Evolutionary conservation across 495 filamentous ascomycete species (phyloP).

Genomic region (Trichoderma erinaceum): DNA sequence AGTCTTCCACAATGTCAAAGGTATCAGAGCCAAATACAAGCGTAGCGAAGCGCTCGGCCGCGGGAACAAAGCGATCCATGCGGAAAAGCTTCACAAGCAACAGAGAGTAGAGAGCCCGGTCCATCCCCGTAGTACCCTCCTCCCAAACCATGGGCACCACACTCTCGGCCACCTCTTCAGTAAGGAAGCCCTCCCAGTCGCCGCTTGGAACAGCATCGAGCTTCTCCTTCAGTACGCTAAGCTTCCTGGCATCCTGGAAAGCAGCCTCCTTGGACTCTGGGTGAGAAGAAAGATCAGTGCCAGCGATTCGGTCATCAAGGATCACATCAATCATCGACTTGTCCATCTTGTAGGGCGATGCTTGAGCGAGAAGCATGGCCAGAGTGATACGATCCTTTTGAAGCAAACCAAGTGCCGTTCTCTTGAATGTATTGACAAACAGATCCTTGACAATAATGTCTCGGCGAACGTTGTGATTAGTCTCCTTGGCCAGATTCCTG

Average conservation of each 20-base stretch:
- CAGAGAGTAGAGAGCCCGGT: slow-evolving; percentile 76
- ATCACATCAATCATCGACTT: slow-evolving; percentile 79
- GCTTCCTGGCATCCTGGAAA: slow-evolving; percentile 58
- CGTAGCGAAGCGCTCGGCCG: slow-evolving; percentile 82
- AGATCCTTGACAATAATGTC: slow-evolving; percentile 84
- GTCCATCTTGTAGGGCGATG: slow-evolving; percentile 90
- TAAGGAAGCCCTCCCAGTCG: slow-evolving; percentile 74
- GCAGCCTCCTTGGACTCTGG: slow-evolving; percentile 59
- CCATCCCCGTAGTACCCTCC: slow-evolving; percentile 52
- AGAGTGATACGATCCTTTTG: slow-evolving; percentile 93
- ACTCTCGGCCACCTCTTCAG: slow-evolving; percentile 82
- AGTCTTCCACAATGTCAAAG: slow-evolving; percentile 73
- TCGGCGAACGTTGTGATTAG: slow-evolving; percentile 67
- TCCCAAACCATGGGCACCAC: slow-evolving; percentile 76
- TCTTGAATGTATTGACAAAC: slow-evolving; percentile 85
- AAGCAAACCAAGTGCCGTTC: slow-evolving; percentile 84
- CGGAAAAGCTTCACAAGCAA: slow-evolving; percentile 91
- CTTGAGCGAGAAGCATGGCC: slow-evolving; percentile 94
- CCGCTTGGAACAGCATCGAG: slow-evolving; percentile 53
- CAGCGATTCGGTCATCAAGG: slow-evolving; percentile 69
- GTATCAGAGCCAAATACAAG: slow-evolving; percentile 81
- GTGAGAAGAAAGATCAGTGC: slow-evolving; percentile 69
- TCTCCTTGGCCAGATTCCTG: slow-evolving; percentile 63
- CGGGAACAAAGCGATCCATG: slow-evolving; percentile 88
- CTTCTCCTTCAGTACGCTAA: slow-evolving; percentile 67